These are phyloP conservation scores for Geotrichum citri-aurantii DNA, from an alignment of 1,139 yeast species.

Conservation along the genomic window DNA sequence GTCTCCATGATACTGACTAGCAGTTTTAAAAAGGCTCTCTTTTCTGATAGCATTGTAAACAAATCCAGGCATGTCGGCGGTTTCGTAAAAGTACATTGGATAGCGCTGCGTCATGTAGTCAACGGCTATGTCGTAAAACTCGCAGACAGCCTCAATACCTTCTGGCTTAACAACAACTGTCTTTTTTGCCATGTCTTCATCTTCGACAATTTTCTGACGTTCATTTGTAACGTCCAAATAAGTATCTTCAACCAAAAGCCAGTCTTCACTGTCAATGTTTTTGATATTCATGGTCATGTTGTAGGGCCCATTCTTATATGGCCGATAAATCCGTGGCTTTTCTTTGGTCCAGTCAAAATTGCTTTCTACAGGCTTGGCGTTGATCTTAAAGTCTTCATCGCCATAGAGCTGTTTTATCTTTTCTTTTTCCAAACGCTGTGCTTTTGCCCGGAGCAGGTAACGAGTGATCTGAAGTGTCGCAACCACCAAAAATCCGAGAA, in stretches of 20 bases:
- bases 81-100: slow-evolving; percentile 49
- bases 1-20: slow-evolving; percentile 17
- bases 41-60: slow-evolving; percentile 44
- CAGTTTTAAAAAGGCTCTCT: slow-evolving; percentile 37
- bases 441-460: neutral
- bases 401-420: neutral
- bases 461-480: neutral
- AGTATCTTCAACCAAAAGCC: slow-evolving; percentile 62
- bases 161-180: slow-evolving; percentile 40
- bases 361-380: neutral
- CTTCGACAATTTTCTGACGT: slow-evolving; percentile 42
- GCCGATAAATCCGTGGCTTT: slow-evolving; percentile 51
- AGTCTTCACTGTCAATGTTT: slow-evolving; percentile 51
- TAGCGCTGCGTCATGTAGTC: slow-evolving; percentile 49
- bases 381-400: neutral
- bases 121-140: slow-evolving; percentile 49
- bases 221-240: slow-evolving; percentile 45
- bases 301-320: slow-evolving; percentile 57
- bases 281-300: slow-evolving; percentile 65
- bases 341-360: slow-evolving; percentile 42
- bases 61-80: slow-evolving; percentile 25
- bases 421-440: neutral
- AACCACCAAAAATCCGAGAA: neutral
- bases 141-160: slow-evolving; percentile 46
- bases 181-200: slow-evolving; percentile 40